Conservation (phyloP, 768 basidiomycete species). For the Amanita muscaria region DNA sequence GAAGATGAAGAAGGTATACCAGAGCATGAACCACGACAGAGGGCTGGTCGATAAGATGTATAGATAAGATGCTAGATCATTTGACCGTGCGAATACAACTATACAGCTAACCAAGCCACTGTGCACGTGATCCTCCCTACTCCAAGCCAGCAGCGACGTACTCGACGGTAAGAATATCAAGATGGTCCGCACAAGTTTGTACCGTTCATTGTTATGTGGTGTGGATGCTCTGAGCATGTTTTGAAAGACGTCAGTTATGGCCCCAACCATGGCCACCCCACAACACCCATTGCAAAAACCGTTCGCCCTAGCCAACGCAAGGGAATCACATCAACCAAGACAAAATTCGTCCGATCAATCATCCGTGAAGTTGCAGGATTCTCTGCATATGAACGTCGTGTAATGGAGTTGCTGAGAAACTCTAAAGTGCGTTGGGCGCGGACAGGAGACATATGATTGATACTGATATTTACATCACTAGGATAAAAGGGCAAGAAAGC, state of each 20-base stretch:
- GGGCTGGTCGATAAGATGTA: slow-evolving; percentile 14
- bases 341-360: slow-evolving; percentile 87
- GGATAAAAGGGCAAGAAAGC: slow-evolving; percentile 99
- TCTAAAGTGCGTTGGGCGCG: slow-evolving; percentile 60
- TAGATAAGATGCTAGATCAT: slow-evolving; percentile 11
- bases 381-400: slow-evolving; percentile 94
- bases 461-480: slow-evolving; percentile 21
- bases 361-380: slow-evolving; percentile 97
- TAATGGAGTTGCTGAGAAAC: slow-evolving; percentile 97
- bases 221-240: slow-evolving; percentile 2
- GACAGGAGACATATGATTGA: neutral
- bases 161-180: slow-evolving; percentile 25
- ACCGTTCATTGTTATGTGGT: slow-evolving; percentile 9
- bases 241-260: slow-evolving; percentile 73
- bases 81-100: slow-evolving; percentile 32
- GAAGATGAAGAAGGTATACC: slow-evolving; percentile 46
- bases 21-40: slow-evolving; percentile 23
- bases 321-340: slow-evolving; percentile 83
- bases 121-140: slow-evolving; percentile 23
- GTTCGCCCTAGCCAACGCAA: slow-evolving; percentile 85
- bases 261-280: slow-evolving; percentile 82
- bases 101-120: slow-evolving; percentile 59
- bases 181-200: slow-evolving; percentile 77
- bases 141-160: neutral
- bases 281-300: slow-evolving; percentile 71